Evolutionary conservation across 441 rosid species (phyloP).

Genomic region (Geranium incanum): DNA sequence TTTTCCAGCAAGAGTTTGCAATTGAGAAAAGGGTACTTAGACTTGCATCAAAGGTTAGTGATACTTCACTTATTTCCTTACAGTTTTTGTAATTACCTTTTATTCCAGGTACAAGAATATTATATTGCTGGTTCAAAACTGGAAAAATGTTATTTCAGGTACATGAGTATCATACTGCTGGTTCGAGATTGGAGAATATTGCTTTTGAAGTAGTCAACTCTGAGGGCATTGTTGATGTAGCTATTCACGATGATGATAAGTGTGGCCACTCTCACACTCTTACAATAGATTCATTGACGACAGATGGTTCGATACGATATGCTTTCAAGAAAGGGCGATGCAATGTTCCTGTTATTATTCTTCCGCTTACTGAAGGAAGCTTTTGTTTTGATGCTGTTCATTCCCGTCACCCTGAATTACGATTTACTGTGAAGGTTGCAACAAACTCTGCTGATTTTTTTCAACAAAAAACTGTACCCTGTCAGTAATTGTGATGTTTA

Average conservation of each 20-base stretch:
- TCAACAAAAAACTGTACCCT: conserved; percentile 2
- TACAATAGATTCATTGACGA: conserved; percentile 20
- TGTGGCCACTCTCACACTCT: conserved; percentile 36
- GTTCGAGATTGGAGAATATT: conserved; percentile 42
- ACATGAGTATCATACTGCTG: conserved; percentile 33
- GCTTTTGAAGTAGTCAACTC: conserved; percentile 42
- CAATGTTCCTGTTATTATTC: conserved; percentile 36
- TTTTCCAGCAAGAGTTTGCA: conserved; percentile 40
- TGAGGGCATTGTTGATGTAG: conserved; percentile 34
- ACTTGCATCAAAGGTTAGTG: conserved; percentile 38
- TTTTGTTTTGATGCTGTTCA: conserved; percentile 40
- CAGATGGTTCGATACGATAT: conserved; percentile 27
- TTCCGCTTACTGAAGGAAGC: conserved; percentile 41
- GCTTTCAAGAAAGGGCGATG: conserved; percentile 46
- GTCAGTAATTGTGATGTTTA: not conserved
- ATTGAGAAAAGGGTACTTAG: conserved; percentile 45
- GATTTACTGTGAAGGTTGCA: conserved; percentile 29
- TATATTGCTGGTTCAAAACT: conserved; percentile 45
- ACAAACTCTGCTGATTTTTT: conserved; percentile 9
- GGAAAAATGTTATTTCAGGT: conserved; percentile 31
- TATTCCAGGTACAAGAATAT: conserved; percentile 4
- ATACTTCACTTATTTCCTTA: conserved; percentile 6
- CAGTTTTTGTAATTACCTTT: not conserved
- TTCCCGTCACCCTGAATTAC: conserved; percentile 37
- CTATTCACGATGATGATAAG: conserved; percentile 42